Conservation (phyloP, 2,329 filamentous ascomycete genomes). For the Diplodia seriata region DNA sequence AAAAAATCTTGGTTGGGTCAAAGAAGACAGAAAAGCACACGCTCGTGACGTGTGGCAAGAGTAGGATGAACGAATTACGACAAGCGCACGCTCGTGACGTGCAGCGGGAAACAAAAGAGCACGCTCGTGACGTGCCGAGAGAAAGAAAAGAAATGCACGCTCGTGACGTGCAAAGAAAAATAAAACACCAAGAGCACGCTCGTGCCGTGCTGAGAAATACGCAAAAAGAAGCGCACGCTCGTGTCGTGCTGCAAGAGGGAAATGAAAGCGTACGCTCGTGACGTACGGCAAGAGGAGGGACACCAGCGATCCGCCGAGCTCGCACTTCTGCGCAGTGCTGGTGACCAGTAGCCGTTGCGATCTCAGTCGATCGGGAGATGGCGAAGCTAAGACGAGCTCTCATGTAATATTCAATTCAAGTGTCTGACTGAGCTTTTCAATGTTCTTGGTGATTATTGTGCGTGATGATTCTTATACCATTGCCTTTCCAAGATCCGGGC, state of each 20-base stretch:
- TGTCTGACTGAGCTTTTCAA: too few relatives aligned
- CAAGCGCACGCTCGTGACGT: neutral
- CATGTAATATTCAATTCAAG: neutral
- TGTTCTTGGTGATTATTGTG: neutral
- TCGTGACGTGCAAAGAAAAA: neutral
- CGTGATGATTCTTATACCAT: neutral
- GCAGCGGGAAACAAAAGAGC: neutral
- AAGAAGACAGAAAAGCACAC: neutral
- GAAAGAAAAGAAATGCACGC: neutral
- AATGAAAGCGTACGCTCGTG: neutral
- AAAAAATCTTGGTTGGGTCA: neutral
- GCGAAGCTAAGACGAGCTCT: conserved; percentile 25
- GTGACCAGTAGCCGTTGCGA: conserved; percentile 25
- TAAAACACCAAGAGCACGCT: neutral
- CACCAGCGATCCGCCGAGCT: conserved; percentile 13
- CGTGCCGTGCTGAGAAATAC: neutral
- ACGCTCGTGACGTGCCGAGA: neutral
- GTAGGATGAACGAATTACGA: too few relatives aligned
- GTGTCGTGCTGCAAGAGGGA: neutral
- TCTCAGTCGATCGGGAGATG: conserved; percentile 7
- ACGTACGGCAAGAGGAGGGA: conserved; percentile 27
- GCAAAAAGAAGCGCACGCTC: neutral
- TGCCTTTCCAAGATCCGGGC: too few relatives aligned
- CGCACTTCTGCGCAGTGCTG: conserved; percentile 27
- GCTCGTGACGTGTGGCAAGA: conserved; percentile 2